A percentile compares a stretch with the other conserved stretches of the same genome.
Evolutionary conservation across 1,139 yeast genomes (phyloP).

Genomic region (Kazachstania sp.): DNA sequence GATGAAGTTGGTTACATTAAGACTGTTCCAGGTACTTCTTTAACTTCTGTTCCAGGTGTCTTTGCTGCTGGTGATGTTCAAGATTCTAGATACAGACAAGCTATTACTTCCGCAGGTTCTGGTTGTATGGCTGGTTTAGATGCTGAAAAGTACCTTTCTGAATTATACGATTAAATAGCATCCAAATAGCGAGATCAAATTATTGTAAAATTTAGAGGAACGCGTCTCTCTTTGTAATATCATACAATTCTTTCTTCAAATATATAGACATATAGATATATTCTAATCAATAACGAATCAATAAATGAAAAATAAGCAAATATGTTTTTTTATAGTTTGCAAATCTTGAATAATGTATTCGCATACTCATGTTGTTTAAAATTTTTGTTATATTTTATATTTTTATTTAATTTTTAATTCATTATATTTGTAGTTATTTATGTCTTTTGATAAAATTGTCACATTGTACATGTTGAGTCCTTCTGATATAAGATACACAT

Average conservation of each 20-base stretch:
- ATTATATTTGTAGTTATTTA: background rate
- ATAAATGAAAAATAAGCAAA: too few species aligned
- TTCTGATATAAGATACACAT: background rate
- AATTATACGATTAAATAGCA: constrained; percentile 47
- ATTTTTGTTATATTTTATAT: too few species aligned
- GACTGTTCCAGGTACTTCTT: constrained; percentile 81
- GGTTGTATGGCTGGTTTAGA: constrained; percentile 99
- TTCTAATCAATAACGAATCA: too few species aligned
- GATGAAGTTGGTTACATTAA: constrained; percentile 83
- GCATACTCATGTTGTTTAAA: too few species aligned
- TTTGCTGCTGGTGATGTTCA: constrained; percentile 99
- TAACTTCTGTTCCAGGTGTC: constrained; percentile 80
- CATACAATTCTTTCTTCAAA: too few species aligned
- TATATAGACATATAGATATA: too few species aligned
- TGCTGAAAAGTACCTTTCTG: constrained; percentile 76
- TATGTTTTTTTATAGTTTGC: too few species aligned
- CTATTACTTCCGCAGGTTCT: constrained; percentile 97
- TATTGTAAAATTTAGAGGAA: too few species aligned
- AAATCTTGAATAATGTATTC: too few species aligned
- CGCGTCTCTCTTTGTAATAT: too few species aligned
- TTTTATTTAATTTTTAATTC: background rate
- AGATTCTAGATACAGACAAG: constrained; percentile 95
- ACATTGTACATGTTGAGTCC: too few species aligned
- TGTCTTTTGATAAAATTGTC: background rate
- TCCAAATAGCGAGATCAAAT: too few species aligned